phyloP scores from a whole-genome alignment of 2,329 filamentous ascomycete genomes.

The Arthrobotrys iridis region DNA sequence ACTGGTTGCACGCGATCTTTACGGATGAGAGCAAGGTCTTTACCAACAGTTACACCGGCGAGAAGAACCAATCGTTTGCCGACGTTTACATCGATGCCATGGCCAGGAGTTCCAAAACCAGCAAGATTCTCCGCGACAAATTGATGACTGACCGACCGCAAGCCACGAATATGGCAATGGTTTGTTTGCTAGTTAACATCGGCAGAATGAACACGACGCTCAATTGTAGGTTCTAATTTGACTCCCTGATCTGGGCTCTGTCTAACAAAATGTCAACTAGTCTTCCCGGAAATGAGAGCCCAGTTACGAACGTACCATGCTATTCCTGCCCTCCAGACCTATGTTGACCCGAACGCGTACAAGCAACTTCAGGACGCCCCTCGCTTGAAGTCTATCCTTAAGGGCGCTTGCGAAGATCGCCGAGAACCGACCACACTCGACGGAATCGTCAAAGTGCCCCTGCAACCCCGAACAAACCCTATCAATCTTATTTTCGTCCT shows the following conservation, averaged over 20 bases:
- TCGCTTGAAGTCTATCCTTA: conserved; percentile 93
- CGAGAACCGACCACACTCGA: conserved; percentile 84
- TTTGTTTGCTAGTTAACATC: conserved; percentile 95
- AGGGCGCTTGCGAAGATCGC: conserved; percentile 91
- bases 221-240: conserved; percentile 75
- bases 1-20: conserved; percentile 83
- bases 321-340: conserved; percentile 93
- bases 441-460: conserved; percentile 64
- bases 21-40: conserved; percentile 80
- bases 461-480: conserved; percentile 93
- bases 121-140: conserved; percentile 97
- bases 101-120: conserved; percentile 98
- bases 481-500: conserved; percentile 98
- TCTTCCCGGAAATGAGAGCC: conserved; percentile 99
- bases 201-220: conserved; percentile 98
- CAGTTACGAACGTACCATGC: conserved; percentile 97
- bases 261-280: conserved; percentile 64
- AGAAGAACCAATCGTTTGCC: conserved; percentile 80
- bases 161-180: conserved; percentile 99
- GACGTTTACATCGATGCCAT: conserved; percentile 98
- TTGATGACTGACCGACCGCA: conserved; percentile 89
- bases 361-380: conserved; percentile 98
- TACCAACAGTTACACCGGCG: conserved; percentile 87
- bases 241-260: neutral
- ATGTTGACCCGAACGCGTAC: conserved; percentile 94